Percentiles rank a stretch among this genome's conserved stretches.
Evolutionary conservation across 164 flowering plant genomes (phyloP).

Genomic region (Nymphaea thermarum): DNA sequence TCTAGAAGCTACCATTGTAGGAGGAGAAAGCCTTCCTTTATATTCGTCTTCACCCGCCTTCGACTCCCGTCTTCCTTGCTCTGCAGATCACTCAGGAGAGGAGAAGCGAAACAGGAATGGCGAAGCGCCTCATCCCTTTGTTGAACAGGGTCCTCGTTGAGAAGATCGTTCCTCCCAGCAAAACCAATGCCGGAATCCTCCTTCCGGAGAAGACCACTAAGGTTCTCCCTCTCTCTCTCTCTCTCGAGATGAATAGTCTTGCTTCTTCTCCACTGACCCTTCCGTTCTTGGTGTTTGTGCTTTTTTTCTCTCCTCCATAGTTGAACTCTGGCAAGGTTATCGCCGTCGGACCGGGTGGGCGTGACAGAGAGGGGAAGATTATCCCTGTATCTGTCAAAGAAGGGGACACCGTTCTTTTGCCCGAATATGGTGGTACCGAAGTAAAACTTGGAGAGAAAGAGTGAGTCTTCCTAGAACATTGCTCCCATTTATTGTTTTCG

Average conservation of each 20-base stretch:
- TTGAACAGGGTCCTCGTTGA: constrained; percentile 55
- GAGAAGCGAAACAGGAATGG: constrained; percentile 19
- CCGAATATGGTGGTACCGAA: constrained; percentile 18
- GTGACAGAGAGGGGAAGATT: constrained; percentile 11
- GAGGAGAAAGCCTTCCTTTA: background rate
- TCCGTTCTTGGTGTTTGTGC: background rate
- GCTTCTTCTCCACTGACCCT: background rate
- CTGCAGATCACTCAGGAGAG: background rate
- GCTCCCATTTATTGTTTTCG: background rate
- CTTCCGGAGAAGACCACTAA: constrained; percentile 52
- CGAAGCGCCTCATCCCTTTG: constrained; percentile 53
- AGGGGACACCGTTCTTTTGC: constrained; percentile 14
- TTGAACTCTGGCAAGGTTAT: constrained; percentile 17
- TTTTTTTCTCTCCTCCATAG: background rate
- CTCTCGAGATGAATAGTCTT: background rate
- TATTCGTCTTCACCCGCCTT: background rate
- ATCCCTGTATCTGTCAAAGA: constrained; percentile 12
- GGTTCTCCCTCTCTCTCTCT: constrained; percentile 15
- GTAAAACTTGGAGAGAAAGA: constrained; percentile 12
- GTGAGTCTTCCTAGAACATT: background rate
- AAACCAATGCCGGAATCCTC: constrained; percentile 54
- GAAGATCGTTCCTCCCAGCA: constrained; percentile 53
- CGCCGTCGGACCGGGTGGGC: constrained; percentile 14
- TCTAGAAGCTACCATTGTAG: constrained; percentile 4
- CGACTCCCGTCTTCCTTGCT: background rate